These are phyloP conservation scores for Fragaria ananassa DNA, from an alignment of 306 rosid genomes.

Conservation along the genomic window DNA sequence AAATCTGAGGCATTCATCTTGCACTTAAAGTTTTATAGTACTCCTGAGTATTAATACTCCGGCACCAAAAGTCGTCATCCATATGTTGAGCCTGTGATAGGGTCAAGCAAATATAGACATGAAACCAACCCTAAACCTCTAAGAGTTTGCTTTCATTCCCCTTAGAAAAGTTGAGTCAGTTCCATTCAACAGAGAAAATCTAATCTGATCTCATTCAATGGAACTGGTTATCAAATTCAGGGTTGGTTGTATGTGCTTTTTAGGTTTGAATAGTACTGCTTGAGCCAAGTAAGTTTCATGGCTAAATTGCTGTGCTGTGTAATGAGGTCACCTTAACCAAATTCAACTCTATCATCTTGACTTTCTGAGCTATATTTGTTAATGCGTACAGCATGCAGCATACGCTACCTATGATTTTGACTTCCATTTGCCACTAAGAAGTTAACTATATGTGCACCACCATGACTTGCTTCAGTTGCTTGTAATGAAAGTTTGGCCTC, in stretches of 20 bases:
- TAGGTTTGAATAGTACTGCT: not conserved
- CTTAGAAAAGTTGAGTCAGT: not conserved
- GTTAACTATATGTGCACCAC: too few species aligned
- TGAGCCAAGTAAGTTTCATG: not conserved
- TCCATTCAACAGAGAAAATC: not conserved
- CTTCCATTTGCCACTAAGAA: not conserved
- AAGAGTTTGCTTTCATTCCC: not conserved
- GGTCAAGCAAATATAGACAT: not conserved
- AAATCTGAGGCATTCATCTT: not conserved
- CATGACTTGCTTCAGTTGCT: too few species aligned
- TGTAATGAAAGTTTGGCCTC: too few species aligned
- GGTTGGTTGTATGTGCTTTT: not conserved
- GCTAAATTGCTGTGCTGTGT: conserved; percentile 18
- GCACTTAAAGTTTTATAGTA: not conserved
- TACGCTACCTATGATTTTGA: conserved; percentile 23
- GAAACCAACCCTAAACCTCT: not conserved
- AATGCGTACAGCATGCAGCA: conserved; percentile 9
- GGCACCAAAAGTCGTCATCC: too few species aligned
- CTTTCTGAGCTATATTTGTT: conserved; percentile 3
- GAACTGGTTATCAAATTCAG: not conserved
- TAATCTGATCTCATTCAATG: not conserved
- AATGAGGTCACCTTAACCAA: conserved; percentile 16
- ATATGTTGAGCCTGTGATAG: too few species aligned
- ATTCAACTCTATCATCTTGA: conserved; percentile 22
- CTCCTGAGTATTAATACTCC: too few species aligned